Conservation (phyloP, 2,329 filamentous ascomycete species). For the Aspergillus thermomutatus region DNA sequence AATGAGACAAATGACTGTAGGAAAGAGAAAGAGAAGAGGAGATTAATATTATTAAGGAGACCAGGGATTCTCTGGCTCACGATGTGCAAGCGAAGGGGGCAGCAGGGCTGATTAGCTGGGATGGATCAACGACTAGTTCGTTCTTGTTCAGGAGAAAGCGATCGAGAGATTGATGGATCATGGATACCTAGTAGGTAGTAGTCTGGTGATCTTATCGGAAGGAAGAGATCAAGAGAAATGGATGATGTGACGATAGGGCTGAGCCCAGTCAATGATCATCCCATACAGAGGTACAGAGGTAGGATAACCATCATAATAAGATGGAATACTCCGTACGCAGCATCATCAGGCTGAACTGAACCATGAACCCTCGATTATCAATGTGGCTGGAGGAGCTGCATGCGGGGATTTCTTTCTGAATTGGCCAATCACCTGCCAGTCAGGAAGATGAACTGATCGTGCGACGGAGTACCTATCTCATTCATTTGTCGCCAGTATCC, state of each 20-base stretch:
- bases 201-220: background rate
- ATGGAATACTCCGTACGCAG: too few relatives aligned
- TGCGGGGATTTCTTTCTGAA: background rate
- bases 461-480: too few relatives aligned
- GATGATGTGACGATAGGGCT: background rate
- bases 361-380: background rate
- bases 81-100: background rate
- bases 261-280: background rate
- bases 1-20: background rate
- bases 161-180: background rate
- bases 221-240: background rate
- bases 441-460: background rate
- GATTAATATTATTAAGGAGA: background rate
- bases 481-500: background rate
- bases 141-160: background rate
- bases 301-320: too few relatives aligned
- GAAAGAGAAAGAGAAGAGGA: background rate
- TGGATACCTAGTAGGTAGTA: background rate
- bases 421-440: background rate
- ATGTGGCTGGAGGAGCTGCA: too few relatives aligned
- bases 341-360: background rate
- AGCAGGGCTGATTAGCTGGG: background rate
- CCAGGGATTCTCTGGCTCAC: background rate
- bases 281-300: too few relatives aligned
- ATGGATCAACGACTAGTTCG: background rate